phyloP scores from a whole-genome alignment of 495 filamentous ascomycete species.

The Penicillium coprophilum region DNA sequence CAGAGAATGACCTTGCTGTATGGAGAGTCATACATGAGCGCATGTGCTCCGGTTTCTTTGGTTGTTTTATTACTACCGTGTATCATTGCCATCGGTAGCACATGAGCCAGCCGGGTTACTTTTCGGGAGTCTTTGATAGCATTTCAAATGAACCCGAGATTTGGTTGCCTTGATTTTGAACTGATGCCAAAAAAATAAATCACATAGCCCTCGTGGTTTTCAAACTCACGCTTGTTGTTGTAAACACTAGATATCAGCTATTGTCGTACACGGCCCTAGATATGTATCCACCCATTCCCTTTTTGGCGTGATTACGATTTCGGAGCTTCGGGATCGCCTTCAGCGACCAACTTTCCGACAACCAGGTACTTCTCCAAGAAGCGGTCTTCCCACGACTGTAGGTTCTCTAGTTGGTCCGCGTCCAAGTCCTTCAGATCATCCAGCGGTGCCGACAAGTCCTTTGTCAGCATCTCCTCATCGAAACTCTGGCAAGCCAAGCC shows the following conservation, averaged over 20 bases:
- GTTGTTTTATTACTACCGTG: not conserved
- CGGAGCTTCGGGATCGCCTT: slow-evolving; percentile 57
- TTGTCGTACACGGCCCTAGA: not conserved
- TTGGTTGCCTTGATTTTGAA: not conserved
- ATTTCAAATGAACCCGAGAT: not conserved
- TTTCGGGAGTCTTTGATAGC: not conserved
- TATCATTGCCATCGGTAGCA: not conserved
- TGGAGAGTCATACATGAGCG: no score
- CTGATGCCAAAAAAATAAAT: not conserved
- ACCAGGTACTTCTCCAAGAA: slow-evolving; percentile 93
- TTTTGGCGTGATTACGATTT: slow-evolving; percentile 23
- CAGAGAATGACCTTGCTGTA: no score
- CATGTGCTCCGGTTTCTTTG: no score
- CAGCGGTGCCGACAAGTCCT: slow-evolving; percentile 82
- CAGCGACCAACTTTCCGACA: slow-evolving; percentile 83
- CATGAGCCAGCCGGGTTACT: not conserved
- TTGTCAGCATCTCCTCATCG: slow-evolving; percentile 93
- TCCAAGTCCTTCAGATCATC: slow-evolving; percentile 77
- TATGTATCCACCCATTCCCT: not conserved
- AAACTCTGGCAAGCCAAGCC: slow-evolving; percentile 92
- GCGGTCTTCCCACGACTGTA: slow-evolving; percentile 88
- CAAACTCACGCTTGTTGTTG: not conserved
- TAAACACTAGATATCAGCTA: not conserved
- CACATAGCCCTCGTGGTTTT: not conserved
- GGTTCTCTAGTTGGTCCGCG: slow-evolving; percentile 74